Evolutionary conservation across 164 flowering plant genomes (phyloP).

Genomic region (Brasenia schreberi): DNA sequence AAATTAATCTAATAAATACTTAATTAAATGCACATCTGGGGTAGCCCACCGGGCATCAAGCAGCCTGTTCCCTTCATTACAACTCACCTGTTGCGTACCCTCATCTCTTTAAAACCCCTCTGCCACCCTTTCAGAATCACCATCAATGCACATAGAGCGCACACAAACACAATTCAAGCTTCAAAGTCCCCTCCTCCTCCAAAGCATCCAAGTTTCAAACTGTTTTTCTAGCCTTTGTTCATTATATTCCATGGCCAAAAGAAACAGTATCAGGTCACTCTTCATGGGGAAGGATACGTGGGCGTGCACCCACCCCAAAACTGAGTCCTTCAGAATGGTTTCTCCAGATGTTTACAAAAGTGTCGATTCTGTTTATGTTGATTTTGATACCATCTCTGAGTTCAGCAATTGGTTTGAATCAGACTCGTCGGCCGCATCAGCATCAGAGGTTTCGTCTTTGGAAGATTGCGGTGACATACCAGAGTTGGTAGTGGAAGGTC

Average conservation of each 20-base stretch:
- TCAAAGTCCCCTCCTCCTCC: not conserved
- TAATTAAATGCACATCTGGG: not conserved
- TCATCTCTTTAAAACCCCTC: not conserved
- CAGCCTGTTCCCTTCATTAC: not conserved
- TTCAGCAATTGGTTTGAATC: constrained; percentile 19
- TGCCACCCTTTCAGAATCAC: not conserved
- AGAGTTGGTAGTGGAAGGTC: constrained; percentile 16
- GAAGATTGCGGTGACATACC: constrained; percentile 14
- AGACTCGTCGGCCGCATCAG: constrained; percentile 22
- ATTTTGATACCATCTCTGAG: constrained; percentile 8
- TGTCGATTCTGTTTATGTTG: constrained; percentile 26
- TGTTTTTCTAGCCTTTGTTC: no score
- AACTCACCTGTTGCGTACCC: not conserved
- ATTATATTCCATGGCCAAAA: not conserved
- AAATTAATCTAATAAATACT: no score
- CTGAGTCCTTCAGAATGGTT: constrained; percentile 44
- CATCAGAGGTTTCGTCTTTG: constrained; percentile 5
- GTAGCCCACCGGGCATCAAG: not conserved
- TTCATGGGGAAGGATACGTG: not conserved
- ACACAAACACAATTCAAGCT: not conserved
- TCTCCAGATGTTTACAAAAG: constrained; percentile 22
- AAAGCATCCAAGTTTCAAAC: not conserved
- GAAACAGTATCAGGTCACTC: not conserved
- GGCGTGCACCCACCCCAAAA: constrained; percentile 46
- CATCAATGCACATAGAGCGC: not conserved